Percentiles rank a stretch among this genome's conserved stretches.
Conservation (phyloP, 75 land plant species). For the Larix kaempferi region DNA sequence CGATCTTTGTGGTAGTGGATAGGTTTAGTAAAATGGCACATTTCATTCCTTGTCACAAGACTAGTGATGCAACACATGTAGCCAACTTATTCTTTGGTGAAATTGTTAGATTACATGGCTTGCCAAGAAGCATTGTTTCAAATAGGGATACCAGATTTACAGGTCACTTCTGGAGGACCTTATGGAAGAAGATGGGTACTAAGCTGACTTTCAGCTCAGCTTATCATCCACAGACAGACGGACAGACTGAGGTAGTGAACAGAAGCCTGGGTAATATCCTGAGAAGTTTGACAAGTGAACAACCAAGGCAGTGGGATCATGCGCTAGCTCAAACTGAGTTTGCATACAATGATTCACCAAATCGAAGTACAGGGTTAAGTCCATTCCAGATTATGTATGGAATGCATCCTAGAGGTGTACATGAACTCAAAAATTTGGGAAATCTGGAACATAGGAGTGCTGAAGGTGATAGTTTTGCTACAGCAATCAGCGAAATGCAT, state of each 20-base stretch:
- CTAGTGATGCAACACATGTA: neutral
- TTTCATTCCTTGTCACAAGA: conserved; percentile 11
- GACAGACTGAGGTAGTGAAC: neutral
- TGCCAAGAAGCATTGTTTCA: neutral
- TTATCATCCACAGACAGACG: neutral
- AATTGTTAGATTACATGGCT: conserved; percentile 7
- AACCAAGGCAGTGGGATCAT: neutral
- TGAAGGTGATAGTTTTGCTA: neutral
- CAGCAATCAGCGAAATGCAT: neutral
- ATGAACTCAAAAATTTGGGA: neutral
- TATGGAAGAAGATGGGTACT: neutral
- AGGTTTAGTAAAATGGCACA: conserved; percentile 18
- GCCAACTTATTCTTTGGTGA: conserved; percentile 7
- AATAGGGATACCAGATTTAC: conserved; percentile 1
- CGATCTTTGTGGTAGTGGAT: conserved; percentile 24
- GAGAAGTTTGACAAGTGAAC: too few species aligned
- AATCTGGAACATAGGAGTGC: too few species aligned
- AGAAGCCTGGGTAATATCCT: neutral
- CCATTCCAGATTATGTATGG: neutral
- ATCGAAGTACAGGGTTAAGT: too few species aligned
- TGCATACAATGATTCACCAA: neutral
- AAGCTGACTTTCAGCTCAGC: neutral
- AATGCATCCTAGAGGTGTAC: neutral
- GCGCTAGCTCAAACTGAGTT: neutral
- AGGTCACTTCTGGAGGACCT: neutral